Evolutionary conservation across 2,329 filamentous ascomycete species (phyloP), one percentile per base, ranked within the genome.

Genomic region (Cladosporium sphaerospermum): DNA sequence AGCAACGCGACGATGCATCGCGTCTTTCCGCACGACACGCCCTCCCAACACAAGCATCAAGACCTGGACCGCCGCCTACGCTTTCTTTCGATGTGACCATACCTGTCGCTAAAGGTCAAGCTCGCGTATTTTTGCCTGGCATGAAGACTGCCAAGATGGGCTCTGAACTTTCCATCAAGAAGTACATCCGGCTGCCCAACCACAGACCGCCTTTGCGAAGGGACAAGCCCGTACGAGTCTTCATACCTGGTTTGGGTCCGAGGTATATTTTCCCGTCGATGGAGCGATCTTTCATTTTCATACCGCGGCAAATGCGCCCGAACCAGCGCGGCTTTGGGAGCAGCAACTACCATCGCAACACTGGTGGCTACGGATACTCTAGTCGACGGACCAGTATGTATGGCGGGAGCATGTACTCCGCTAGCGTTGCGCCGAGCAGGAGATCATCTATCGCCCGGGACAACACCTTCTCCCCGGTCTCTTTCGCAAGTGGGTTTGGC

Each of bases 231-330:
- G 93, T 97, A 39, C 86, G 93, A 47, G 89, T 99, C 61, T 96
- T 90, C 8, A 77, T 99, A 40, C 92, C 93, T 2, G 79, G 86
- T 28, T 80, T 87, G 58, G 76, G 83, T 10, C 88, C 89, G 34
- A 83, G 88, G 57, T 96, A 96, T 70, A 91, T 96, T 56, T 96
- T 93, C 71, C 93, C 93, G 5, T 87, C 90, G 2, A 78, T 82
- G 44, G 91, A 96, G 63, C 80, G 93, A 59, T 97, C 93, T 0
- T 99, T 99, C 70, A 95, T 96, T 63, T 99, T 99, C 72, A 99
- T 99, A 56, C 93, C 93, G 10, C 82, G 93, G 60, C 92, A 92
- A 9, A 80, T 96, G 74, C 83, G 93, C 61, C 93, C 93, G 11
- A 96, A 96, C 67, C 90, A 95, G 68, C 89, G 95, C 73, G 82